These are phyloP conservation scores for Mycotypha africana DNA, from an alignment of 371 early-diverging fungal genomes.

Conservation along the genomic window DNA sequence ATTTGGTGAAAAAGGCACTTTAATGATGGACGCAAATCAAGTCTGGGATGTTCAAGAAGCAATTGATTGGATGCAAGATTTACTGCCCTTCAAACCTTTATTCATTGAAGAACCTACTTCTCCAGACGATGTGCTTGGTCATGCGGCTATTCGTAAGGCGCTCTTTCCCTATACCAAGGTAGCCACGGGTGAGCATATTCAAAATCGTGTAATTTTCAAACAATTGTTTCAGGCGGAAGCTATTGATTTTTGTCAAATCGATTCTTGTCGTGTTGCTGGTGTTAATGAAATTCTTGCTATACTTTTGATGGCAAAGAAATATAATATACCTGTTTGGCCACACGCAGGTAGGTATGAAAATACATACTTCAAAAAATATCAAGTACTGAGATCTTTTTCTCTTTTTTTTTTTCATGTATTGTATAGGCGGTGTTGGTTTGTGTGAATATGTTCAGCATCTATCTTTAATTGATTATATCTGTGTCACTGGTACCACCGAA, in stretches of 20 bases:
- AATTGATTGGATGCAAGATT: constrained; percentile 48
- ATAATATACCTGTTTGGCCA: constrained; percentile 45
- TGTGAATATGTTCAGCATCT: constrained; percentile 48
- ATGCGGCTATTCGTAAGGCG: constrained; percentile 46
- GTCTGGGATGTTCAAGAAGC: constrained; percentile 52
- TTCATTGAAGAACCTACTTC: constrained; percentile 54
- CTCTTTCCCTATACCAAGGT: constrained; percentile 40
- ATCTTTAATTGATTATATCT: constrained; percentile 47
- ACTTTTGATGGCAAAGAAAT: constrained; percentile 46
- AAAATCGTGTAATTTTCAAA: constrained; percentile 49
- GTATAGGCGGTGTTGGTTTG: constrained; percentile 32
- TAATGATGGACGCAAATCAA: constrained; percentile 58
- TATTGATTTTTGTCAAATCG: constrained; percentile 49
- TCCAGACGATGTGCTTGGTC: constrained; percentile 49
- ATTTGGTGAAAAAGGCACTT: constrained; percentile 40
- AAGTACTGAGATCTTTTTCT: background rate
- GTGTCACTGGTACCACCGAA: constrained; percentile 38
- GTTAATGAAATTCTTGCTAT: constrained; percentile 48
- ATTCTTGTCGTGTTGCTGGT: constrained; percentile 47
- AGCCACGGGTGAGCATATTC: constrained; percentile 50
- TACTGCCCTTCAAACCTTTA: constrained; percentile 44
- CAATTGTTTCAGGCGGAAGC: constrained; percentile 48
- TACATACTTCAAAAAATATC: background rate
- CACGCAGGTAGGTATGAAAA: constrained; percentile 29
- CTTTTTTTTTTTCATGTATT: background rate